These are phyloP conservation scores for Pichia sp. DNA, from an alignment of 1,139 yeast genomes.

Conservation along the genomic window DNA sequence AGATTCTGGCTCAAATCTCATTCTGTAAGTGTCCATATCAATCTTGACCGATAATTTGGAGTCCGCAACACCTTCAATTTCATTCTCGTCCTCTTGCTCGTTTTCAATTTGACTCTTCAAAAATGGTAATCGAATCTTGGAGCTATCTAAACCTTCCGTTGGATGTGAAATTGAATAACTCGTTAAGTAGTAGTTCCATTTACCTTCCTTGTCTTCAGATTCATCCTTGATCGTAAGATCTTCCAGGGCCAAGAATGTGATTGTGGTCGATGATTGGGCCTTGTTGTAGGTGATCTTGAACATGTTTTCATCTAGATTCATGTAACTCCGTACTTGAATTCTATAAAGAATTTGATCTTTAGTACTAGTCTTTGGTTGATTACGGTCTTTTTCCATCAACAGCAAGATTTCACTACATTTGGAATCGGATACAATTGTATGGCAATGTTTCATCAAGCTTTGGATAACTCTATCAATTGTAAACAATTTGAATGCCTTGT, in stretches of 20 bases:
- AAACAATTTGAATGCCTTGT: constrained; percentile 86
- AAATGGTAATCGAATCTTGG: constrained; percentile 70
- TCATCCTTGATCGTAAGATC: constrained; percentile 77
- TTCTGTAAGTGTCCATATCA: constrained; percentile 71
- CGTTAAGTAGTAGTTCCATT: constrained; percentile 89
- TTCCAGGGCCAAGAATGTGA: constrained; percentile 83
- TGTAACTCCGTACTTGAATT: constrained; percentile 76
- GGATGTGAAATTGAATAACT: constrained; percentile 93
- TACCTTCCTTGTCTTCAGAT: constrained; percentile 61
- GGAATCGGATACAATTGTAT: constrained; percentile 70
- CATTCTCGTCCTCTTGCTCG: constrained; percentile 38
- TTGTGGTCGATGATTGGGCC: constrained; percentile 48
- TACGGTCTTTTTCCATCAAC: constrained; percentile 78
- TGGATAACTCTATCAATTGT: constrained; percentile 92
- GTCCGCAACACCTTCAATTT: constrained; percentile 63
- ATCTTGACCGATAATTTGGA: constrained; percentile 80
- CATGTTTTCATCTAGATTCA: constrained; percentile 86
- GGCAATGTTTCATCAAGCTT: constrained; percentile 85
- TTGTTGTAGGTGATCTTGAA: constrained; percentile 77
- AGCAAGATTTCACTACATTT: constrained; percentile 78
- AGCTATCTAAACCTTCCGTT: constrained; percentile 93
- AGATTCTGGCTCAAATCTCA: constrained; percentile 79
- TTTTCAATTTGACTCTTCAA: constrained; percentile 57
- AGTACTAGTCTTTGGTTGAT: constrained; percentile 59
- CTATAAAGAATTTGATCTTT: constrained; percentile 88